Evolutionary conservation across 2,329 filamentous ascomycete genomes (phyloP), one percentile per base, ranked within the genome.

Genomic region (Fusarium chlamydosporum): DNA sequence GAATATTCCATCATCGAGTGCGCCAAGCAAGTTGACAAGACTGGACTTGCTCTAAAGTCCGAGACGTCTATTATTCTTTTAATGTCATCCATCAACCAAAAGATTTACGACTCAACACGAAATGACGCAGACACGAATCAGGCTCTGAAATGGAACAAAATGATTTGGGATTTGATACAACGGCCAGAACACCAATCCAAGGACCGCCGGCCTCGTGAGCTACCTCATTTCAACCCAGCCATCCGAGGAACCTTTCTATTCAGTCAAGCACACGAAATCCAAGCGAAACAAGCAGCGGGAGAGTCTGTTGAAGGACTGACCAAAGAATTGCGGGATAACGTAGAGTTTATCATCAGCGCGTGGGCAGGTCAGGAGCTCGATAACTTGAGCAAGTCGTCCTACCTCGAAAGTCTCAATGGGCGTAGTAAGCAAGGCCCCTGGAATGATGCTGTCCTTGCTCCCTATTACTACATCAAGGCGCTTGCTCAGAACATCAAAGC

Each of bases 101-200:
- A 80, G 74, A 83, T 85, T 43, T 67, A 81, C 34, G 37, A 18
- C 8, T 40, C 67, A 11, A 47, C 41, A 33, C 54, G 57, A 71
- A 76, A 43, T 38, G 69, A 74, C 57, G 68, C 63, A 15, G 71
- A 78, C 72, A 82, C 82, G 15, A 73, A 74, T 40, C 76, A 82
- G 75, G 82, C 84, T 3, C 76, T 84, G 53, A 79, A 74, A 61
- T 84, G 82, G 81, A 78, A 79, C 9, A 80, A 84, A 61, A 75
- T 82, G 60, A 76, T 88, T 16, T 64, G 87, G 56, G 84, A 87
- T 45, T 74, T 87, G 63, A 75, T 87, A 42, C 78, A 86, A 69
- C 77, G 82, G 27, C 74, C 80, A 15, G 76, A 74, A 23, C 85
- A 86, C 74, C 57, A 71, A 33, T 66, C 60, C 3, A 41, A 61